Conservation (phyloP, 1,284 basidiomycete genomes). For the Malassezia sympodialis region DNA sequence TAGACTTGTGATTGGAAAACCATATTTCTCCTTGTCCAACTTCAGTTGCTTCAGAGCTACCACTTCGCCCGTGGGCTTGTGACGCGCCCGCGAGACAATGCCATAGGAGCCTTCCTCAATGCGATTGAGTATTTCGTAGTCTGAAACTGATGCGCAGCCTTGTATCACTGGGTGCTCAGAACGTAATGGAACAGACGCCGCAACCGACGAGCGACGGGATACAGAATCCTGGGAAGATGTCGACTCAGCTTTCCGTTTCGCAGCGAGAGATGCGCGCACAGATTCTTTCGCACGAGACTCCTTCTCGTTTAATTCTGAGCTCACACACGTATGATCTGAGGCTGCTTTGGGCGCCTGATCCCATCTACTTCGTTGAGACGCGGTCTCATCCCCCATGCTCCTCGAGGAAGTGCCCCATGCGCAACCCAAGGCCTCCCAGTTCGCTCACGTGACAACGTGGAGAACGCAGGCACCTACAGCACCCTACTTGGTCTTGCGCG, state of each 20-base stretch:
- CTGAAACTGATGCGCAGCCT: slow-evolving; percentile 31
- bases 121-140: slow-evolving; percentile 62
- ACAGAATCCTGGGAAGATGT: background rate
- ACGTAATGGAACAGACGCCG: background rate
- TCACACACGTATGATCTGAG: background rate
- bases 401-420: background rate
- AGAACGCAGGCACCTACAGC: background rate
- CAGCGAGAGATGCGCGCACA: slow-evolving; percentile 1
- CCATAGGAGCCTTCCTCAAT: slow-evolving; percentile 99
- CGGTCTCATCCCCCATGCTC: background rate
- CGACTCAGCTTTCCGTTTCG: background rate
- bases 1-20: slow-evolving; percentile 93
- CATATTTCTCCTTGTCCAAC: slow-evolving; percentile 91
- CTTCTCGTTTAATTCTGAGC: background rate
- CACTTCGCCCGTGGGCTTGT: slow-evolving; percentile 62
- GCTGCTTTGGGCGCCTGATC: background rate
- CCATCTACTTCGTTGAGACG: background rate
- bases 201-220: background rate
- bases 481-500: slow-evolving; percentile 16
- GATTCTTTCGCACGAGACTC: slow-evolving; percentile 3
- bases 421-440: background rate
- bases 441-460: background rate
- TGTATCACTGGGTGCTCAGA: slow-evolving; percentile 24
- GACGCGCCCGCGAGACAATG: slow-evolving; percentile 80
- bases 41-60: slow-evolving; percentile 97